Percentiles rank a stretch among this genome's conserved stretches.
phyloP scores from a whole-genome alignment of 2,329 filamentous ascomycete genomes.

The Diaporthe vaccinii region DNA sequence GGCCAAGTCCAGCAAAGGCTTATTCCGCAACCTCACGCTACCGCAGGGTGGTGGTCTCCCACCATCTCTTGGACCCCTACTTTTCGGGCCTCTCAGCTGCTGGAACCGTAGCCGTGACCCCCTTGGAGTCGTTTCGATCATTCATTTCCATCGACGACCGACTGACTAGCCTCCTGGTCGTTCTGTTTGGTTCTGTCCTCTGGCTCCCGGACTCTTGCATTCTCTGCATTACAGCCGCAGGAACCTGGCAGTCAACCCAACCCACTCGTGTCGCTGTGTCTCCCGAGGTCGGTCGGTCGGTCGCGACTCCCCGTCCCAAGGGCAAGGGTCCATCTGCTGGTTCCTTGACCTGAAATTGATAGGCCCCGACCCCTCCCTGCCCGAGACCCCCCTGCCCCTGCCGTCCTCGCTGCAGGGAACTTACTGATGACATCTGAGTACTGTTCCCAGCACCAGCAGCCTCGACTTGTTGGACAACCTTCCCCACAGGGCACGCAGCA shows the following conservation, averaged over 20 bases:
- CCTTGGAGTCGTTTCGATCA: neutral
- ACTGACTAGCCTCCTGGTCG: neutral
- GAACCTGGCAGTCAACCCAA: neutral
- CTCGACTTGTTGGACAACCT: constrained; percentile 31
- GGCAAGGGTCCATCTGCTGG: constrained; percentile 17
- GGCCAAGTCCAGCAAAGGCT: constrained; percentile 25
- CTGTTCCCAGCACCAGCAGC: constrained; percentile 15
- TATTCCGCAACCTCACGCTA: constrained; percentile 3
- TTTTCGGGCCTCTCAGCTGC: constrained; percentile 7
- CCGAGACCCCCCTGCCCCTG: neutral
- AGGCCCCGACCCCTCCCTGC: neutral
- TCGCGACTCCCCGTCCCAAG: neutral
- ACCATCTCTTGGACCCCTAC: constrained; percentile 34
- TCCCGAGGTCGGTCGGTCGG: neutral
- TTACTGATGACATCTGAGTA: constrained; percentile 28
- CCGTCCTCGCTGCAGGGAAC: constrained; percentile 19
- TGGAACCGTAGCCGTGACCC: neutral
- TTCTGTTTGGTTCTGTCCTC: neutral
- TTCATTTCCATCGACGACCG: neutral
- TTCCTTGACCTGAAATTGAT: constrained; percentile 29
- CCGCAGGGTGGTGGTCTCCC: constrained; percentile 8
- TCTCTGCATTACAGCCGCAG: neutral
- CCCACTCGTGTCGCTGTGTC: neutral
- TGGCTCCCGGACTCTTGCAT: neutral
- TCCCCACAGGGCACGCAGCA: constrained; percentile 27